Conservation (phyloP, 179 eudicot species). For the Carnegiea gigantea region DNA sequence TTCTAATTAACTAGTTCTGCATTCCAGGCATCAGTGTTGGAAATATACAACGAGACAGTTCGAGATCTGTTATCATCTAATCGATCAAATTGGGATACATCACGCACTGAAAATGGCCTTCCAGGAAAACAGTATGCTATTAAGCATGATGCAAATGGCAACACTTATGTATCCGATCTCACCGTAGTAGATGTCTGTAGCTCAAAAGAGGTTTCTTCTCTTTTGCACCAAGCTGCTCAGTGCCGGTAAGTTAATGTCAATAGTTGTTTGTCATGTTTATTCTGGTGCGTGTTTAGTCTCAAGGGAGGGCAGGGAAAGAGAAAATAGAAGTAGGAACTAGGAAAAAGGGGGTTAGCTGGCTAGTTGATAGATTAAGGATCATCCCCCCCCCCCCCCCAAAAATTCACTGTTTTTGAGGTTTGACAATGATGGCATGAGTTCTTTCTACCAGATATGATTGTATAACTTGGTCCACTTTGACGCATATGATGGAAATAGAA, state of each 20-base stretch:
- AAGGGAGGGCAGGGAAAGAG: neutral
- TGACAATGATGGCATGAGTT: no score
- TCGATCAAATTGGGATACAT: conserved; percentile 34
- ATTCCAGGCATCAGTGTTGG: conserved; percentile 53
- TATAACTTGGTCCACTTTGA: no score
- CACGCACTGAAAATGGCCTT: conserved; percentile 42
- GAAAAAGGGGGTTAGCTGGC: no score
- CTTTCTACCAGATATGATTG: no score
- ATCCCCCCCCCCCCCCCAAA: no score
- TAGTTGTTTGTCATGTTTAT: no score
- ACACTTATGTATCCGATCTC: conserved; percentile 64
- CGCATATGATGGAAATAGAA: no score
- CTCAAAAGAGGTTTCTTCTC: conserved; percentile 63
- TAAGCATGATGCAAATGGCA: conserved; percentile 54
- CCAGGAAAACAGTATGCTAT: conserved; percentile 52
- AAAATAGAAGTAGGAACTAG: neutral
- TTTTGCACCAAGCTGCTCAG: conserved; percentile 65
- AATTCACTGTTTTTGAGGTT: no score
- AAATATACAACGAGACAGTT: conserved; percentile 56
- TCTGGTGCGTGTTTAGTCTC: no score
- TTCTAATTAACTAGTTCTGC: neutral
- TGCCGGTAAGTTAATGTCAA: conserved; percentile 37
- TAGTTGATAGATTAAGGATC: no score
- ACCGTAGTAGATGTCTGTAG: conserved; percentile 73
- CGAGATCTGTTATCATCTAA: conserved; percentile 48